These are phyloP conservation scores for Macrocybe gigantea DNA, from an alignment of 768 basidiomycete species.

Conservation along the genomic window DNA sequence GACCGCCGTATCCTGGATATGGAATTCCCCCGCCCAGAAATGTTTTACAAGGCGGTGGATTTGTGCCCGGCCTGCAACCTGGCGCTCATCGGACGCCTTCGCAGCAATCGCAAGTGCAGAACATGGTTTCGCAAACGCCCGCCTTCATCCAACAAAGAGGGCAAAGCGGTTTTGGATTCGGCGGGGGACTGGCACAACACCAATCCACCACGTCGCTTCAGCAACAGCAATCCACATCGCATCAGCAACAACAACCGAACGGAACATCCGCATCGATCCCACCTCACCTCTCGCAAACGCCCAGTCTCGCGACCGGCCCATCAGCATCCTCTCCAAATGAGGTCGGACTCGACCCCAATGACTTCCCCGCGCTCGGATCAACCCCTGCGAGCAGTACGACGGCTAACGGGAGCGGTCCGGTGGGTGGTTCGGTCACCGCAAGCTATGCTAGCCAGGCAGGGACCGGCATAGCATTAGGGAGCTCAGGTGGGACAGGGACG, in stretches of 20 bases:
- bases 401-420: constrained; percentile 19
- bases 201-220: constrained; percentile 36
- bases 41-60: constrained; percentile 43
- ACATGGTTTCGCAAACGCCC: constrained; percentile 49
- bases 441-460: constrained; percentile 85
- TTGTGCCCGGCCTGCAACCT: constrained; percentile 52
- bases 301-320: constrained; percentile 45
- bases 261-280: constrained; percentile 46
- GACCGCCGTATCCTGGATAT: constrained; percentile 48
- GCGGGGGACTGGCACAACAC: constrained; percentile 49
- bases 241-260: constrained; percentile 51
- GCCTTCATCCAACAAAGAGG: constrained; percentile 60
- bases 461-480: constrained; percentile 47
- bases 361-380: constrained; percentile 83
- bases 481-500: constrained; percentile 26
- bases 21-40: constrained; percentile 53
- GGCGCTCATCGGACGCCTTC: constrained; percentile 55
- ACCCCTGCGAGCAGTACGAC: constrained; percentile 38
- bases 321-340: constrained; percentile 66
- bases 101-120: constrained; percentile 48
- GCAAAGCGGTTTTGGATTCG: constrained; percentile 62
- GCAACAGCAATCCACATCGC: constrained; percentile 32
- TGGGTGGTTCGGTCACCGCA: constrained; percentile 36
- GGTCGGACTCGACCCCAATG: constrained; percentile 78
- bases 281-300: constrained; percentile 51